Evolutionary conservation across 208 protist species (phyloP).

Genomic region (Acanthamoeba triangularis): DNA sequence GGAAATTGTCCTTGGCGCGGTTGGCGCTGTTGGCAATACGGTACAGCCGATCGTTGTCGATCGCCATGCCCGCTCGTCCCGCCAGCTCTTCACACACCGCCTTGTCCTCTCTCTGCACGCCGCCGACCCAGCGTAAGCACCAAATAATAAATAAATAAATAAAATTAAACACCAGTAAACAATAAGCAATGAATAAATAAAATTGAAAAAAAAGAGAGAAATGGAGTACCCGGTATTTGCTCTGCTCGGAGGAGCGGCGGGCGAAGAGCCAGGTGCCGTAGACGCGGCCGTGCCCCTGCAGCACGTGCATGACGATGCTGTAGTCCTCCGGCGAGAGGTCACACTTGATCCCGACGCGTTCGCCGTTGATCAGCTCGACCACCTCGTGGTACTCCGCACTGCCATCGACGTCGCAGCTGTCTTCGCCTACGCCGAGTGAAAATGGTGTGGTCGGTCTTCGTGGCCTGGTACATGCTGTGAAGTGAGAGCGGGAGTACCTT

Average conservation of each 20-base stretch:
- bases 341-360: neutral
- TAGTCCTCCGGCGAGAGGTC: neutral
- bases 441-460: too few relatives aligned
- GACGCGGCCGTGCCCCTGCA: neutral
- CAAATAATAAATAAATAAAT: too few relatives aligned
- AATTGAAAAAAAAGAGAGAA: too few relatives aligned
- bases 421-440: neutral
- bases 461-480: too few relatives aligned
- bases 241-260: neutral
- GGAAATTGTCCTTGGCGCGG: conserved; percentile 42
- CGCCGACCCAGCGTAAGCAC: too few relatives aligned
- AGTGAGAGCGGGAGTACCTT: neutral
- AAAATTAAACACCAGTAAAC: too few relatives aligned
- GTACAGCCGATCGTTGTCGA: conserved; percentile 13
- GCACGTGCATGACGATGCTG: neutral
- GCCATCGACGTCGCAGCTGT: neutral
- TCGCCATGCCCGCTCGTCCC: neutral
- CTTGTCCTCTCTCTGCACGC: too few relatives aligned
- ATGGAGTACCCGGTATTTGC: neutral
- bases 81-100: conserved; percentile 2
- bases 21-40: neutral
- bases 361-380: neutral
- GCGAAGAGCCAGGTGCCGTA: conserved; percentile 48
- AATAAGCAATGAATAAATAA: too few relatives aligned
- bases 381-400: neutral